Evolutionary conservation across 108 stramenopile species (phyloP).

Genomic region (Hondaea fermentalgiana): DNA sequence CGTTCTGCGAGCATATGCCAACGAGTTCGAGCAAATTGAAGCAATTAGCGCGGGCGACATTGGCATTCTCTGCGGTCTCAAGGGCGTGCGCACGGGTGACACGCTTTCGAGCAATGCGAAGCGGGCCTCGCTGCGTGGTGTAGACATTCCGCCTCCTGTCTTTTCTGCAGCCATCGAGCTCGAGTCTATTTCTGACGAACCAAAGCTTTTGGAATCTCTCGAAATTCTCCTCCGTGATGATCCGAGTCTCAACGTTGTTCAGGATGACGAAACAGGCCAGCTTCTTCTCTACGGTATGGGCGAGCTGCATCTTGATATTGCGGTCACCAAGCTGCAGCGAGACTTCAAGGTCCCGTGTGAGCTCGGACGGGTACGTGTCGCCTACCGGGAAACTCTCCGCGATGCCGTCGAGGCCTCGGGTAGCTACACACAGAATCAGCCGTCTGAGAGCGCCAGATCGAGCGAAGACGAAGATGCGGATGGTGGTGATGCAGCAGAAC

Average conservation of each 20-base stretch:
- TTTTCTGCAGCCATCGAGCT: conserved; percentile 96
- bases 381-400: conserved; percentile 7
- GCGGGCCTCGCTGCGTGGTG: conserved; percentile 51
- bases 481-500: not conserved
- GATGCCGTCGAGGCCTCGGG: not conserved
- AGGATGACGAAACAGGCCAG: conserved; percentile 94
- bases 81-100: conserved; percentile 93
- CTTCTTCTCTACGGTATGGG: conserved; percentile 99
- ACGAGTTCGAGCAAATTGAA: conserved; percentile 83
- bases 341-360: conserved; percentile 88
- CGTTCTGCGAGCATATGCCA: conserved; percentile 92
- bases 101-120: conserved; percentile 69
- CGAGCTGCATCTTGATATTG: conserved; percentile 98
- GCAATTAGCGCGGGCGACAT: conserved; percentile 87
- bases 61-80: conserved; percentile 73
- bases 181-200: conserved; percentile 79
- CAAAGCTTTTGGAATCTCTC: conserved; percentile 88
- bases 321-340: conserved; percentile 96
- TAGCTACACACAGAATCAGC: not conserved
- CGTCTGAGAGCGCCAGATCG: not conserved
- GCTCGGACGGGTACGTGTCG: conserved; percentile 61
- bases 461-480: not conserved
- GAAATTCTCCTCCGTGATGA: conserved; percentile 89
- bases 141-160: conserved; percentile 63
- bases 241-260: conserved; percentile 85